Conservation (phyloP, 23 red algal species). For the Chondrus crispus region DNA sequence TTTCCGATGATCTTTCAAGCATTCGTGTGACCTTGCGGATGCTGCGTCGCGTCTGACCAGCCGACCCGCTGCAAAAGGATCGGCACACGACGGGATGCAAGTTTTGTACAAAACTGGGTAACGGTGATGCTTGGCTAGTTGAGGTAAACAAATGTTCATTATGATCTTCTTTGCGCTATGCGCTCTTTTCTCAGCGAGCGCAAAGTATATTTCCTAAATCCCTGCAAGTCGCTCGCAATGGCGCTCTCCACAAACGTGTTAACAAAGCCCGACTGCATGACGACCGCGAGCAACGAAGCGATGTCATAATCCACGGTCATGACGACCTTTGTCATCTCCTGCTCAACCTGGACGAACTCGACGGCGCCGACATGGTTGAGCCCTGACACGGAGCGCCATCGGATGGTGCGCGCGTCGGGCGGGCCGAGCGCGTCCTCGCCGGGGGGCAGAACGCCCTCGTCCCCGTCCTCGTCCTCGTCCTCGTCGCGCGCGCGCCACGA, state of each 20-base stretch:
- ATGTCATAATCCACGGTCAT: conserved; percentile 64
- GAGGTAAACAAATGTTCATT: no score
- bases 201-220: conserved; percentile 46
- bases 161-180: no score
- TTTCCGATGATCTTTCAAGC: no score
- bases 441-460: no score
- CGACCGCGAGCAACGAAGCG: conserved; percentile 30
- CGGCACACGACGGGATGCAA: no score
- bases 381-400: conserved; percentile 43
- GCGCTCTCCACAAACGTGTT: conserved; percentile 46
- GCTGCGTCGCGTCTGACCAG: no score
- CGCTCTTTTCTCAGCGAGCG: neutral
- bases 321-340: conserved; percentile 5
- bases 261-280: conserved; percentile 48
- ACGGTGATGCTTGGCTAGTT: no score
- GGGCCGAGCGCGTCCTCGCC: no score
- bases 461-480: no score
- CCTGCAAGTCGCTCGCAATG: conserved; percentile 40
- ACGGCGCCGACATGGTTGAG: conserved; percentile 49
- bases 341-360: neutral
- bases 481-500: conserved; percentile 58
- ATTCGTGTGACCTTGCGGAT: no score
- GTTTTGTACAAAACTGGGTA: no score
- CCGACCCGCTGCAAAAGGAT: no score
- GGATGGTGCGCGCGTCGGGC: conserved; percentile 10